A percentile compares a stretch with the other conserved stretches of the same genome.
These are phyloP conservation scores for Chrysopogon serrulatus DNA, from an alignment of 176 grass and related monocot genomes.

Conservation along the genomic window DNA sequence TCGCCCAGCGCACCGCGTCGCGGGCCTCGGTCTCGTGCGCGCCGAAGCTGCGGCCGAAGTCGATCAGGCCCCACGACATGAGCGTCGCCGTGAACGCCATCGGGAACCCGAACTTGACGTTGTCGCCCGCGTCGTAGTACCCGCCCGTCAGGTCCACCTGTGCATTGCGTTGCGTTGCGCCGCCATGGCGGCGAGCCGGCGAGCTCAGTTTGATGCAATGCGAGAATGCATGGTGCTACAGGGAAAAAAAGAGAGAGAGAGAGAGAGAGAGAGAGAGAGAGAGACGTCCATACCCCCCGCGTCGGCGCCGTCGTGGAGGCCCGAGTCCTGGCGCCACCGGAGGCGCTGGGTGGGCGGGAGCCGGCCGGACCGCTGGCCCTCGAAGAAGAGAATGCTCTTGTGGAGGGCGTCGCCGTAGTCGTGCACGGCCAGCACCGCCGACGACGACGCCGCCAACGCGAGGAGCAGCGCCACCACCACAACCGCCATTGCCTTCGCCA, in stretches of 20 bases:
- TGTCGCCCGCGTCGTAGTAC: slow-evolving; percentile 95
- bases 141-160: slow-evolving; percentile 89
- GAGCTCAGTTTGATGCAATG: too few species aligned
- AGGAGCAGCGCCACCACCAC: neutral
- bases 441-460: neutral
- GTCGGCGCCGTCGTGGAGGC: slow-evolving; percentile 56
- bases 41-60: slow-evolving; percentile 66
- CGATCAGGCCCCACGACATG: slow-evolving; percentile 87
- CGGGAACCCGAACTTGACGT: slow-evolving; percentile 96
- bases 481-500: neutral
- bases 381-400: slow-evolving; percentile 93
- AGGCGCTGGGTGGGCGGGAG: slow-evolving; percentile 54
- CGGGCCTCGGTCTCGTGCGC: slow-evolving; percentile 46
- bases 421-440: slow-evolving; percentile 24
- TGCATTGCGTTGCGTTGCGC: too few species aligned
- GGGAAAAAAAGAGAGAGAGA: too few species aligned
- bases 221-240: too few species aligned
- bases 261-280: neutral
- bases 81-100: slow-evolving; percentile 94
- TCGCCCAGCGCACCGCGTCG: slow-evolving; percentile 61
- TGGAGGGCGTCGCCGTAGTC: slow-evolving; percentile 70
- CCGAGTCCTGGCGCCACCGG: slow-evolving; percentile 69
- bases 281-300: slow-evolving; percentile 9
- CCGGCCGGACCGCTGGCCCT: slow-evolving; percentile 79
- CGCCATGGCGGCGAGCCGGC: too few species aligned